Evolutionary conservation across 345 rosid species (phyloP).

Genomic region (Leavenworthia alabamica): DNA sequence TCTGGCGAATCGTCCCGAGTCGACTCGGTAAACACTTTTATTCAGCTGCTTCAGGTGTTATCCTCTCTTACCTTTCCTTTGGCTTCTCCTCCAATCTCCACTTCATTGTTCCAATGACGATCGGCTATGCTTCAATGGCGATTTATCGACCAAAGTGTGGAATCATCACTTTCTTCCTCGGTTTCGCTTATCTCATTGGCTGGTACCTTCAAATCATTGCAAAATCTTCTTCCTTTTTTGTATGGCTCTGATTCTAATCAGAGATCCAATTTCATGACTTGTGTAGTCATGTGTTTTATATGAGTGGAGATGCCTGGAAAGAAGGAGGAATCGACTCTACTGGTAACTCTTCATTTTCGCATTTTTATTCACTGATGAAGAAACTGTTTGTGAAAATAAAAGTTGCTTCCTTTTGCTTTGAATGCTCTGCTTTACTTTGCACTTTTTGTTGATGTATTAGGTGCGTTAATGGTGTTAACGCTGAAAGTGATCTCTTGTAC

Average conservation of each 20-base stretch:
- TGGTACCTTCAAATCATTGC: slow-evolving; percentile 37
- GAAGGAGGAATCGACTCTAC: slow-evolving; percentile 98
- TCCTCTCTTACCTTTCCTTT: slow-evolving; percentile 74
- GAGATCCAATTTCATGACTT: background rate
- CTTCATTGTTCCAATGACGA: slow-evolving; percentile 73
- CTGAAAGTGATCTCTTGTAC: slow-evolving; percentile 88
- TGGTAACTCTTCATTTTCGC: slow-evolving; percentile 39
- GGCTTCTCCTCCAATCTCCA: slow-evolving; percentile 95
- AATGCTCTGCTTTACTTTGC: background rate
- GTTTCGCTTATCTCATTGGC: slow-evolving; percentile 87
- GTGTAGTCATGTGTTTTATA: slow-evolving; percentile 90
- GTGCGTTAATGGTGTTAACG: slow-evolving; percentile 94
- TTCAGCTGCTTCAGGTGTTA: slow-evolving; percentile 53
- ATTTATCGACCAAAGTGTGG: slow-evolving; percentile 65
- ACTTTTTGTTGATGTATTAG: slow-evolving; percentile 26
- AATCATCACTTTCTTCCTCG: slow-evolving; percentile 57
- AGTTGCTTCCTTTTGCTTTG: background rate
- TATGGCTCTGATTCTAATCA: background rate
- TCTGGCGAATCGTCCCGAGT: slow-evolving; percentile 66
- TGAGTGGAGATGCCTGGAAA: slow-evolving; percentile 99
- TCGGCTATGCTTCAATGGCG: slow-evolving; percentile 76
- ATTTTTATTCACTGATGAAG: background rate
- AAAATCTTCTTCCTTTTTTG: background rate
- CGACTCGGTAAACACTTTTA: slow-evolving; percentile 54
- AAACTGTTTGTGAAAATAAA: background rate